Percentiles rank a stretch among this genome's conserved stretches.
Evolutionary conservation across 2,329 filamentous ascomycete species (phyloP).

Genomic region (Magnaporthiopsis rhizophila): DNA sequence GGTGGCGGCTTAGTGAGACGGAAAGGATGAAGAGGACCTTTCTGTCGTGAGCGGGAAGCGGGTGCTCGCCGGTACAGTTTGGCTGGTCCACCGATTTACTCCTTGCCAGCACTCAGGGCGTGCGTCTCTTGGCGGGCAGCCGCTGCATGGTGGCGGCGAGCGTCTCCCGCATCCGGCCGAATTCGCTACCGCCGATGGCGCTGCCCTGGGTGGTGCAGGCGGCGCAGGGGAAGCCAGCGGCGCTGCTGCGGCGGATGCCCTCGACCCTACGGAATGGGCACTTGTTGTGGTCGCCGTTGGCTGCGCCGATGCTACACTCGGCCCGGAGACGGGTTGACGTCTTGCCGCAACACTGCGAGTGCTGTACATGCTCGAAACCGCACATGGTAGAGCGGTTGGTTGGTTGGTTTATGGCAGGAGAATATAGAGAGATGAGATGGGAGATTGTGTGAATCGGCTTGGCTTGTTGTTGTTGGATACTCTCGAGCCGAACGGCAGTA

Average conservation of each 20-base stretch:
- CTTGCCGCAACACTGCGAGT: slow-evolving; percentile 4
- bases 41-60: background rate
- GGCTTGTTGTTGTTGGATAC: background rate
- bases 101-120: background rate
- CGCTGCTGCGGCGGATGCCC: background rate
- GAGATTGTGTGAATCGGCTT: background rate
- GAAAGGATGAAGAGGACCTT: too few species aligned
- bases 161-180: background rate
- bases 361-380: slow-evolving; percentile 4
- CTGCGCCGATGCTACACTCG: background rate
- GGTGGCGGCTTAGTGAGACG: background rate
- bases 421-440: too few species aligned
- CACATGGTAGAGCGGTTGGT: background rate
- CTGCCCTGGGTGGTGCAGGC: background rate
- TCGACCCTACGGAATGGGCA: slow-evolving; percentile 3
- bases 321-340: background rate
- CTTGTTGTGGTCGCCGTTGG: background rate
- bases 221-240: slow-evolving; percentile 1
- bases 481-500: background rate
- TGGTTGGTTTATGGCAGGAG: background rate
- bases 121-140: background rate
- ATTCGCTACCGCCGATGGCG: background rate
- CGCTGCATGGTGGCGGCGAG: background rate
- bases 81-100: background rate
- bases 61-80: background rate